Evolutionary conservation across 768 basidiomycete species (phyloP).

Genomic region (Floccularia luteovirens): DNA sequence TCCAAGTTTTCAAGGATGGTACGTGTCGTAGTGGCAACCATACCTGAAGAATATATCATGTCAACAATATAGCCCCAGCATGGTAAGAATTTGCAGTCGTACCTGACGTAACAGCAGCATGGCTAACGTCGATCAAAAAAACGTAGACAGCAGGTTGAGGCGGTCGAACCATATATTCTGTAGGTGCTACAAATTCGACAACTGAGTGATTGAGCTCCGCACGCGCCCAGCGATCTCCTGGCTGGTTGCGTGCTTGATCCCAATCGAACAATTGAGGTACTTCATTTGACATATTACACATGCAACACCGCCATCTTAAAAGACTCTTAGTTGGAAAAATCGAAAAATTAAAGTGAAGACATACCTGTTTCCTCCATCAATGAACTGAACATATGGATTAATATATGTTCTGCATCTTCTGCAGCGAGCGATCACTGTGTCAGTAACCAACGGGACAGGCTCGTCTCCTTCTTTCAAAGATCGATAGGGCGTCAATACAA

Average conservation of each 20-base stretch:
- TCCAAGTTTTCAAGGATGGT: conserved; percentile 95
- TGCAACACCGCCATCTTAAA: conserved; percentile 96
- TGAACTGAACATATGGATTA: conserved; percentile 95
- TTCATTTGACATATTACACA: conserved; percentile 98
- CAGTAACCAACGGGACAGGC: conserved; percentile 82
- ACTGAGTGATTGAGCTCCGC: conserved; percentile 89
- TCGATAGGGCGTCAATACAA: conserved; percentile 88
- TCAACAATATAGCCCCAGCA: neutral
- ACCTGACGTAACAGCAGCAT: conserved; percentile 87
- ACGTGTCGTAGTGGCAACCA: conserved; percentile 97
- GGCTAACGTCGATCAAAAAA: conserved; percentile 96
- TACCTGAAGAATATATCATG: conserved; percentile 41
- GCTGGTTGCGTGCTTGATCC: conserved; percentile 90
- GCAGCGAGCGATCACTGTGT: conserved; percentile 94
- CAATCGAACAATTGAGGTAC: conserved; percentile 98
- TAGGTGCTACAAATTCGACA: conserved; percentile 97
- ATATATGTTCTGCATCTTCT: conserved; percentile 95
- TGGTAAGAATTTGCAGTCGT: conserved; percentile 10
- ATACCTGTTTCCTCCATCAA: conserved; percentile 92
- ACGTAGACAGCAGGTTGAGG: conserved; percentile 97
- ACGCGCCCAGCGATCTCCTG: conserved; percentile 91
- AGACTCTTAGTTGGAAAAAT: conserved; percentile 2
- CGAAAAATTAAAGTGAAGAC: neutral
- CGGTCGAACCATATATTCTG: conserved; percentile 98
- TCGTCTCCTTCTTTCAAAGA: conserved; percentile 78